Conservation (phyloP, 768 basidiomycete species). For the Tremella yokohamensis region DNA sequence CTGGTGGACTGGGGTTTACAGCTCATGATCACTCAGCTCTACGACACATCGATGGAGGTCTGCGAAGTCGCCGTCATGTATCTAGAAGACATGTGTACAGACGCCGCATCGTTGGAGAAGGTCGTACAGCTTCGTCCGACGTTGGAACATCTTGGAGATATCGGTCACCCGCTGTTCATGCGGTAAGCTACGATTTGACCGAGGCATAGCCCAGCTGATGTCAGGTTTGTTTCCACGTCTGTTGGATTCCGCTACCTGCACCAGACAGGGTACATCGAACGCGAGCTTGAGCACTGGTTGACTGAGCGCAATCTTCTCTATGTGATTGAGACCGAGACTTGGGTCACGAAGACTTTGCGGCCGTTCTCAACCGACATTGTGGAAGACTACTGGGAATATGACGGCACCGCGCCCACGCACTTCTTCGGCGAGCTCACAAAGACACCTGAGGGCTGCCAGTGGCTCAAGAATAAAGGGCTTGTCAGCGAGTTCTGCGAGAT, state of each 20-base stretch:
- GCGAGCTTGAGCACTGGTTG: conserved; percentile 95
- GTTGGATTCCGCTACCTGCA: conserved; percentile 89
- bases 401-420: conserved; percentile 74
- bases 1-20: conserved; percentile 84
- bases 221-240: conserved; percentile 88
- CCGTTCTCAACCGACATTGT: conserved; percentile 36
- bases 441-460: conserved; percentile 88
- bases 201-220: too few relatives aligned
- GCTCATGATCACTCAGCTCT: conserved; percentile 88
- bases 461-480: conserved; percentile 83
- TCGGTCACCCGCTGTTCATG: conserved; percentile 80
- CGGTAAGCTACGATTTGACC: conserved; percentile 59
- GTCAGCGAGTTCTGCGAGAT: conserved; percentile 87
- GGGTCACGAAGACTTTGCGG: conserved; percentile 58
- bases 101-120: conserved; percentile 73
- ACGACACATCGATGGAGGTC: conserved; percentile 86
- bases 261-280: conserved; percentile 85
- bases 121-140: conserved; percentile 94
- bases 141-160: conserved; percentile 89
- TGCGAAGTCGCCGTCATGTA: conserved; percentile 84
- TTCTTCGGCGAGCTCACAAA: conserved; percentile 98
- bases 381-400: conserved; percentile 44
- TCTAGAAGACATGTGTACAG: conserved; percentile 84
- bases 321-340: conserved; percentile 89
- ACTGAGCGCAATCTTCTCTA: conserved; percentile 90